Percentiles rank a stretch among this genome's conserved stretches.
phyloP scores from a whole-genome alignment of 192 early-diverging fungal genomes.

The Polychytrium aggregatum region DNA sequence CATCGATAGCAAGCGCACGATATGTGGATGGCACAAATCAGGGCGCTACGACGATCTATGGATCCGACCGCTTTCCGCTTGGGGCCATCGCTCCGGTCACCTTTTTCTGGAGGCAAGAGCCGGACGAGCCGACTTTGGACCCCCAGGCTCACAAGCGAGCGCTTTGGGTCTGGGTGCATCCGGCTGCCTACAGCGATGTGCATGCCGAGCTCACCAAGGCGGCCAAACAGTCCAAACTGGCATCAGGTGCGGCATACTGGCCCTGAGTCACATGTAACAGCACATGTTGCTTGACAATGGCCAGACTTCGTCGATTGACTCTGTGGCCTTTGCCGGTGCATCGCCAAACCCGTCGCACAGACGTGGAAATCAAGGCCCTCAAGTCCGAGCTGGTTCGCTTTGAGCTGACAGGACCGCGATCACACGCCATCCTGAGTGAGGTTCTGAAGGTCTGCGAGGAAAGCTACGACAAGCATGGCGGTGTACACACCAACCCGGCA shows the following conservation, averaged over 20 bases:
- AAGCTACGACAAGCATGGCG: conserved; percentile 4
- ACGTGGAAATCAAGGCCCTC: conserved; percentile 6
- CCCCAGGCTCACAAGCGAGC: neutral
- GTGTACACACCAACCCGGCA: conserved; percentile 8
- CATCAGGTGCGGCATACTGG: neutral
- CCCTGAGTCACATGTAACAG: too few relatives aligned
- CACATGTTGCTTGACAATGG: too few relatives aligned
- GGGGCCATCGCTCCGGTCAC: conserved; percentile 57
- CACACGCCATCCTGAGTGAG: conserved; percentile 61
- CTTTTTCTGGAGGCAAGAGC: conserved; percentile 8
- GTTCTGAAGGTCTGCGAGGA: conserved; percentile 31
- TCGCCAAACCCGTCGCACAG: too few relatives aligned
- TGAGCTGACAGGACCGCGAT: conserved; percentile 78
- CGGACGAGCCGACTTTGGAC: too few relatives aligned
- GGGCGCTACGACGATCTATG: conserved; percentile 44
- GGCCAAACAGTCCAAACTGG: conserved; percentile 7
- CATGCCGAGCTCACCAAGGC: neutral
- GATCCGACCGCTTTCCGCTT: conserved; percentile 38
- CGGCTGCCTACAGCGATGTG: conserved; percentile 7
- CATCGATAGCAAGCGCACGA: conserved; percentile 12
- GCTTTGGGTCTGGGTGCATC: conserved; percentile 18
- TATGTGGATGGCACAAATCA: conserved; percentile 8
- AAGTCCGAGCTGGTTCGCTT: conserved; percentile 52
- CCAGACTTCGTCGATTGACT: neutral
- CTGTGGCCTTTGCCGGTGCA: too few relatives aligned